These are phyloP conservation scores for Venturia effusa DNA, from an alignment of 2,329 filamentous ascomycete species.

Conservation along the genomic window DNA sequence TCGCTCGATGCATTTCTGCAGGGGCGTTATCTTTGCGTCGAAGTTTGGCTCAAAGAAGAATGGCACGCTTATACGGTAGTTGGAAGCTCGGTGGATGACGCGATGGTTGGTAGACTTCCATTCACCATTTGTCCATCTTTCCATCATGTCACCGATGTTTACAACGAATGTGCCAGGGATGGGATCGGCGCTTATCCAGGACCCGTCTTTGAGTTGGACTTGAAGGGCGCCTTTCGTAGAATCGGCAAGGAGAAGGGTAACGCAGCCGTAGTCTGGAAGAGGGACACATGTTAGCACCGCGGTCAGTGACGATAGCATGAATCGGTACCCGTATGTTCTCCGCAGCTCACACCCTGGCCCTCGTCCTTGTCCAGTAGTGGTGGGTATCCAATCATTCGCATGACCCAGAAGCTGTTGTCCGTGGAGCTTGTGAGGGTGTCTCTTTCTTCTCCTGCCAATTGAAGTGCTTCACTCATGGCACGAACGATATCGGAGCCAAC, in stretches of 20 bases:
- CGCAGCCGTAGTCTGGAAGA: slow-evolving; percentile 34
- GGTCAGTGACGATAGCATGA: not conserved
- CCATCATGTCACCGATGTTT: slow-evolving; percentile 40
- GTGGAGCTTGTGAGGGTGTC: slow-evolving; percentile 24
- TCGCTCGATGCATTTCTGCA: slow-evolving; percentile 26
- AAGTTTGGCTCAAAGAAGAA: slow-evolving; percentile 40
- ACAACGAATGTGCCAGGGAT: slow-evolving; percentile 35
- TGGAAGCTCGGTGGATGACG: slow-evolving; percentile 31
- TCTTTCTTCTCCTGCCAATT: slow-evolving; percentile 21
- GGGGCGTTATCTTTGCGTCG: slow-evolving; percentile 27
- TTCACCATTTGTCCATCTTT: slow-evolving; percentile 33
- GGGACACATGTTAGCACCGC: not conserved
- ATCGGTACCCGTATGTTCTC: slow-evolving; percentile 20
- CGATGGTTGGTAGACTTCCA: slow-evolving; percentile 35
- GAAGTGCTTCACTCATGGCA: slow-evolving; percentile 29
- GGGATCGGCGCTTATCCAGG: slow-evolving; percentile 36
- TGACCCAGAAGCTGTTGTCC: slow-evolving; percentile 27
- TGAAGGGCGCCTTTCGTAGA: slow-evolving; percentile 32
- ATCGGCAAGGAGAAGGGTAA: slow-evolving; percentile 36
- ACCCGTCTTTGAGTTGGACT: slow-evolving; percentile 29
- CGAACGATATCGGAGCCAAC: slow-evolving; percentile 24
- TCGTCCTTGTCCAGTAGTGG: slow-evolving; percentile 13
- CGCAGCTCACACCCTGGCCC: slow-evolving; percentile 24
- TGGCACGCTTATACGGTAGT: slow-evolving; percentile 33
- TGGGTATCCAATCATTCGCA: slow-evolving; percentile 31